Conservation (phyloP, 1,139 yeast species). For the Candida albicans region DNA sequence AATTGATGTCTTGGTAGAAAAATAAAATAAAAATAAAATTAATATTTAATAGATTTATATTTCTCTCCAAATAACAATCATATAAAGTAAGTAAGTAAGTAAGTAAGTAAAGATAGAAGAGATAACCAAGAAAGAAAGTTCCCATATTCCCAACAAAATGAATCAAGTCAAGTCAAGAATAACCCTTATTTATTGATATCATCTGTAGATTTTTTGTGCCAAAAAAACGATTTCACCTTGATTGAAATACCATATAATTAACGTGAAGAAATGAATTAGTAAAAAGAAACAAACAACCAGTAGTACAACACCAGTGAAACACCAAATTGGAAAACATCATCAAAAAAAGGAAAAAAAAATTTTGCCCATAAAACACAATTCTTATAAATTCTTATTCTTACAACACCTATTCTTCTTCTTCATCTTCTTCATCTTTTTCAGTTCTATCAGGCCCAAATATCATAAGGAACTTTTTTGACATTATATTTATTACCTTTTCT, state of each 20-base stretch:
- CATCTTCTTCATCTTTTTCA: not conserved
- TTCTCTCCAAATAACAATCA: too few relatives aligned
- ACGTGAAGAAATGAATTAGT: not conserved
- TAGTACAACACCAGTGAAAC: too few relatives aligned
- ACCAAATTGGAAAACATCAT: too few relatives aligned
- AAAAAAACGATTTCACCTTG: too few relatives aligned
- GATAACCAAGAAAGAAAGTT: not conserved
- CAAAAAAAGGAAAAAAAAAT: not conserved
- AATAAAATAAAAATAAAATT: too few relatives aligned
- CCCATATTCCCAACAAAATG: not conserved
- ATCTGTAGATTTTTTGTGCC: too few relatives aligned
- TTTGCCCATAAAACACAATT: not conserved
- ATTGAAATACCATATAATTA: not conserved
- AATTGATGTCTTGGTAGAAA: too few relatives aligned
- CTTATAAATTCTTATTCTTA: too few relatives aligned
- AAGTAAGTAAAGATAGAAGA: not conserved
- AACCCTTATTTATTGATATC: not conserved
- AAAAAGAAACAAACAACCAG: not conserved
- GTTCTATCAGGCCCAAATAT: constrained; percentile 21
- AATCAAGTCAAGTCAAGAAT: not conserved
- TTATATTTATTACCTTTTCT: constrained; percentile 30
- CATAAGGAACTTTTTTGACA: constrained; percentile 32
- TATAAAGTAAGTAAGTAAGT: too few relatives aligned
- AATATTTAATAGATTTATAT: too few relatives aligned
- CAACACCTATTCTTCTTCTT: too few relatives aligned